phyloP scores from a whole-genome alignment of 345 rosid species.

The Syzygium oleosum region DNA sequence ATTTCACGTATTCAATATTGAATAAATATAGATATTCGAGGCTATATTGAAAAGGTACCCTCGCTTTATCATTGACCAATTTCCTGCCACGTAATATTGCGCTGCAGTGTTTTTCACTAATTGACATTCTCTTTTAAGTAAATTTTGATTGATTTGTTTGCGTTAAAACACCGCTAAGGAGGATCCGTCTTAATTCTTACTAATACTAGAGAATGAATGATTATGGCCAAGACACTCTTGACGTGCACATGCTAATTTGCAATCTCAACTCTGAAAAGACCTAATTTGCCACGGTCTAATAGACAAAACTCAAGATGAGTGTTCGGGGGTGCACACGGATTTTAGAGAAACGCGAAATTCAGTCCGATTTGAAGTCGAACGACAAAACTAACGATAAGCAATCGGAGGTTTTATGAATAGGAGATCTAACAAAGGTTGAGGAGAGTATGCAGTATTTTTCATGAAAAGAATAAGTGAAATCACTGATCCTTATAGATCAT shows the following conservation, averaged over 20 bases:
- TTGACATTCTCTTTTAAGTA: neutral
- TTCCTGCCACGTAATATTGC: neutral
- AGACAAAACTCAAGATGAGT: neutral
- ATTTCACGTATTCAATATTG: neutral
- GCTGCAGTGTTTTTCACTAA: neutral
- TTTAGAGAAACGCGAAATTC: neutral
- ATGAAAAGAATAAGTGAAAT: neutral
- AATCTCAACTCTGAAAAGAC: neutral
- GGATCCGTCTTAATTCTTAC: neutral
- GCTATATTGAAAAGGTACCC: neutral
- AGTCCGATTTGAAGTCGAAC: neutral
- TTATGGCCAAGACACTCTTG: neutral
- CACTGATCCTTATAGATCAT: neutral
- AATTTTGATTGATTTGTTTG: neutral
- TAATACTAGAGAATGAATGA: neutral
- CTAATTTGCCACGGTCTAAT: neutral
- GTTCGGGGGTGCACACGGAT: neutral
- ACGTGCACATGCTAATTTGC: neutral
- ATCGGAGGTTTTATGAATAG: neutral
- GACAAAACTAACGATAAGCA: neutral
- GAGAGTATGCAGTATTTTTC: neutral
- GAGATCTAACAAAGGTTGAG: neutral
- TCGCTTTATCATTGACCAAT: neutral
- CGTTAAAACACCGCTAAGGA: neutral
- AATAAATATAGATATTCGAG: neutral